Evolutionary conservation across 495 filamentous ascomycete species (phyloP), one percentile per base, ranked within the genome.

Genomic region (Evernia prunastri): DNA sequence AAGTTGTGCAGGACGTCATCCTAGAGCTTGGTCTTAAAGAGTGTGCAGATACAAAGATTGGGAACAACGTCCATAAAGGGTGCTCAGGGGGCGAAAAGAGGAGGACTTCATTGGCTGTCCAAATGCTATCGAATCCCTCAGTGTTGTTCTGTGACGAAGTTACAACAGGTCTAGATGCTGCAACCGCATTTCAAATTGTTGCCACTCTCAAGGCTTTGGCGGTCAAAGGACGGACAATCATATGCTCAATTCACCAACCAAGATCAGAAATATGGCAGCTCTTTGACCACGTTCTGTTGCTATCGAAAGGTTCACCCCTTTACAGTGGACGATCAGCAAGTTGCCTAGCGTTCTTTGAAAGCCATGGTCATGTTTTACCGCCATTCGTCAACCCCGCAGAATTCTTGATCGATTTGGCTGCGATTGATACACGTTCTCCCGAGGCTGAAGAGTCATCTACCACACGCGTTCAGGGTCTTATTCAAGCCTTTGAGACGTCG

Each of bases 31-130:
- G 87, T 1, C 68, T 91, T 45, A 89, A 90, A 68, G 86, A 90
- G 61, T 90, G 88, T 62, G 86, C 87, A 31, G 74, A 90, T 57
- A 90, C 88, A 0, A 74, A 81, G 27, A 89, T 90, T 64, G 88
- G 88, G 17, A 86, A 84, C 56, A 80, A 78, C 57, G 77, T 81
- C 27, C 85, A 88, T 71, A 87, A 87, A 58, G 87, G 88, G 3
- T 91, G 88, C 69, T 89, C 86, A 51, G 88, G 88, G 12, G 88
- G 88, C 3, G 88, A 90, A 70, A 91, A 89, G 74, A 79, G 88
- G 65, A 79, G 88, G 58, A 84, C 83, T 2, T 87, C 85, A 63
- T 86, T 91, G 64, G 88, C 87, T 15, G 87, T 91, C 29, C 88
- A 90, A 72, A 77, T 90, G 61, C 76, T 91, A 37, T 81, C 87